Conservation (phyloP, 2,329 filamentous ascomycete species). For the Sporothrix schenckii region DNA sequence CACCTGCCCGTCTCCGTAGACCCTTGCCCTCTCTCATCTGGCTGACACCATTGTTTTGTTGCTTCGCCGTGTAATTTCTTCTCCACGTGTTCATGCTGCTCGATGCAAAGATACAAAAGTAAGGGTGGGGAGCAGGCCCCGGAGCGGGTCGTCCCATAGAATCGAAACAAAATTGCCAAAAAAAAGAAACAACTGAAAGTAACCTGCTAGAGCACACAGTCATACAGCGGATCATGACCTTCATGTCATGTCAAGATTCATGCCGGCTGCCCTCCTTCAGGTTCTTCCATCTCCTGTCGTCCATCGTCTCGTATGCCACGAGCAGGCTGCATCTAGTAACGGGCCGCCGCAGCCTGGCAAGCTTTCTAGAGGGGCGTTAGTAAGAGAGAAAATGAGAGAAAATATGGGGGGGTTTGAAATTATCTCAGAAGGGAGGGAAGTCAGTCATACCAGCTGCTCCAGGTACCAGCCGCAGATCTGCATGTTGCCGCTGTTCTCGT, state of each 20-base stretch:
- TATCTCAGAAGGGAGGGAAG: constrained; percentile 34
- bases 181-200: background rate
- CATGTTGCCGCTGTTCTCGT: constrained; percentile 92
- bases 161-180: background rate
- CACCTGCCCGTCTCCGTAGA: background rate
- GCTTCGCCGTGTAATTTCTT: background rate
- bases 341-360: constrained; percentile 75
- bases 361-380: constrained; percentile 61
- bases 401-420: background rate
- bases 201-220: background rate
- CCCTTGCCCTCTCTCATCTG: background rate
- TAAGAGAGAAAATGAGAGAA: background rate
- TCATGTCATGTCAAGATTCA: too few species aligned
- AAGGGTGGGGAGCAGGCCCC: background rate
- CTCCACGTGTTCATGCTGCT: background rate
- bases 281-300: background rate
- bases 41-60: background rate
- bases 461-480: constrained; percentile 97
- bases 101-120: constrained; percentile 9
- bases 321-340: constrained; percentile 56
- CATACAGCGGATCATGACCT: background rate
- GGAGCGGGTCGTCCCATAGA: background rate
- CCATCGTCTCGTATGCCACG: background rate
- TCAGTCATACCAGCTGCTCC: constrained; percentile 71
- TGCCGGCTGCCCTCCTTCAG: background rate